Evolutionary conservation across 225 moss, liverwort and hornwort species (phyloP).

Genomic region (Neckera pumila): DNA sequence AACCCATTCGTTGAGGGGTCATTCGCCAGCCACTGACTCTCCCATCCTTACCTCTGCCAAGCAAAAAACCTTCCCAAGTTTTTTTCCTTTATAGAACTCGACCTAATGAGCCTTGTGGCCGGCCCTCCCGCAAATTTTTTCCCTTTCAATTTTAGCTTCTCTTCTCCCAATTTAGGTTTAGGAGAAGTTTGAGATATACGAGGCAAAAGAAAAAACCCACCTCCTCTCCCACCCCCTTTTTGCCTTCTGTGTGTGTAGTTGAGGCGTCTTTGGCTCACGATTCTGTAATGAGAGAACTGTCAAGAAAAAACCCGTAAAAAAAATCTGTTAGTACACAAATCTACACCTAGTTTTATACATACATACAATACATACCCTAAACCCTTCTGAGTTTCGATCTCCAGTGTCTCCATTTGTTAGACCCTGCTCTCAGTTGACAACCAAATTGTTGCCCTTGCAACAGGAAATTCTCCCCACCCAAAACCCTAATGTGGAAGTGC

Average conservation of each 20-base stretch:
- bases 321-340: neutral
- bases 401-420: neutral
- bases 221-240: neutral
- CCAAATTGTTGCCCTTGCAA: neutral
- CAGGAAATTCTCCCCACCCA: neutral
- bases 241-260: slow-evolving; percentile 31
- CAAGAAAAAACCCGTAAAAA: neutral
- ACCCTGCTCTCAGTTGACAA: neutral
- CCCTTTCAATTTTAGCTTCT: slow-evolving; percentile 9
- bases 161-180: slow-evolving; percentile 7
- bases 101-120: slow-evolving; percentile 6
- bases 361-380: neutral
- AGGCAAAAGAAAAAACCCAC: neutral
- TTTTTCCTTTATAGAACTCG: neutral
- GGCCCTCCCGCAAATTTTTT: slow-evolving; percentile 16
- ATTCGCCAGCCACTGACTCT: neutral
- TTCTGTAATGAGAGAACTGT: slow-evolving; percentile 1
- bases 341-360: neutral
- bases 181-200: slow-evolving; percentile 18
- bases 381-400: neutral
- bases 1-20: slow-evolving; percentile 38
- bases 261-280: slow-evolving; percentile 15
- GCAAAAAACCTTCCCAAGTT: neutral
- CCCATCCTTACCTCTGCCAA: neutral
- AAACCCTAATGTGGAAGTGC: neutral